Percentiles rank a stretch among this genome's conserved stretches.
These are phyloP conservation scores for Tanacetum coccineum DNA, from an alignment of 129 eudicot genomes.

Conservation along the genomic window DNA sequence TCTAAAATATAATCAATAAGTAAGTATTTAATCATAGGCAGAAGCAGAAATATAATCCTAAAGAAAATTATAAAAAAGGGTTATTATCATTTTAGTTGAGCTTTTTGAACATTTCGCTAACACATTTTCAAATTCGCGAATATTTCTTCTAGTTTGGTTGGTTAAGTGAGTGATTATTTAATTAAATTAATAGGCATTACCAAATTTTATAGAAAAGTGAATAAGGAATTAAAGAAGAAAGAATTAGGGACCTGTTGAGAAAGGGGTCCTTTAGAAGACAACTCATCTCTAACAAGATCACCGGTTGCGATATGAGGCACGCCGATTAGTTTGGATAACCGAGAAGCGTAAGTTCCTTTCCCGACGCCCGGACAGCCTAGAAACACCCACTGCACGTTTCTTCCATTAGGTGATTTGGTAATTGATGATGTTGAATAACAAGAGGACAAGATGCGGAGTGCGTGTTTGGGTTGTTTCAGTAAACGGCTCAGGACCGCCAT, in stretches of 20 bases:
- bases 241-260: constrained; percentile 46
- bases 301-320: constrained; percentile 97
- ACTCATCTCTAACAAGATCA: constrained; percentile 85
- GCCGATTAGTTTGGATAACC: constrained; percentile 64
- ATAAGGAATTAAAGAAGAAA: background rate
- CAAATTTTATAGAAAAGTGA: background rate
- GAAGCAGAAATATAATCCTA: background rate
- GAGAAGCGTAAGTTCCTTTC: constrained; percentile 87
- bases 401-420: constrained; percentile 15
- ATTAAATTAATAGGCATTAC: background rate
- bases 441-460: constrained; percentile 19
- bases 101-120: background rate
- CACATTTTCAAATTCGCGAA: background rate
- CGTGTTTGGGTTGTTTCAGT: constrained; percentile 15
- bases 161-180: too few relatives aligned
- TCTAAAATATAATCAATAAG: too few relatives aligned
- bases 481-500: constrained; percentile 73
- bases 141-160: too few relatives aligned
- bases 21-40: background rate
- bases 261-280: constrained; percentile 66
- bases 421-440: constrained; percentile 34
- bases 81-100: too few relatives aligned
- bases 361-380: constrained; percentile 98
- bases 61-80: background rate
- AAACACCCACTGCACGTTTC: constrained; percentile 84